Evolutionary conservation across 805 yeast genomes (phyloP), one percentile per base, ranked within the genome.

Genomic region (Candida vaughaniae): DNA sequence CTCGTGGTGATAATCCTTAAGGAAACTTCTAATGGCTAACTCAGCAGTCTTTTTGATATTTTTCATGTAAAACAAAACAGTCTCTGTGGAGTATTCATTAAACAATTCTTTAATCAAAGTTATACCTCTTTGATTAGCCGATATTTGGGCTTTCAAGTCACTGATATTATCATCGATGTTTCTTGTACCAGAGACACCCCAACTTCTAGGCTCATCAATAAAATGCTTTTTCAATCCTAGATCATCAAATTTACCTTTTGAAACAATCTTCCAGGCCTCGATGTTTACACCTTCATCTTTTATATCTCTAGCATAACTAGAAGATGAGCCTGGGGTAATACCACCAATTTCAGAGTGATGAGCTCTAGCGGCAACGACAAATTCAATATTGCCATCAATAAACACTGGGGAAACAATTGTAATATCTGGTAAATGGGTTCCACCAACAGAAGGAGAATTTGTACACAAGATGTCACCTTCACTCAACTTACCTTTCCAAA

Each of bases 101-200:
- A 85, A 77, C 36, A 88, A 64, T 15, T 69, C 60, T 12, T 67
- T 70, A 38, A 88, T 71, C 34, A 88, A 64, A 8, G 69, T 67
- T 25, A 86, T 84, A 35, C 96, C 96, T 55, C 82, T 83, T 49
- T 78, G 85, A 53, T 88, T 88, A 3, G 96, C 95, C 3, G 95
- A 88, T 33, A 85, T 74, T 57, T 86, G 95, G 0, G 95, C 95
- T 52, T 82, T 84, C 54, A 86, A 61, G 56, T 86, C 95, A 36
- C 49, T 31, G 25, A 51, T 47, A 29, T 52, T 51, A 32, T 52
- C 55, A 10, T 48, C 49, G 15, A 52, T 40, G 23, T 45, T 46
- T 29, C 57, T 38, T 2, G 57, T 42, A 17, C 54, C 54, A 27
- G 52, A 47, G 16, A 43, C 48, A 3, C 56, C 56, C 43, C 41